Conservation (phyloP, 345 rosid genomes). For the Isatis tinctoria region DNA sequence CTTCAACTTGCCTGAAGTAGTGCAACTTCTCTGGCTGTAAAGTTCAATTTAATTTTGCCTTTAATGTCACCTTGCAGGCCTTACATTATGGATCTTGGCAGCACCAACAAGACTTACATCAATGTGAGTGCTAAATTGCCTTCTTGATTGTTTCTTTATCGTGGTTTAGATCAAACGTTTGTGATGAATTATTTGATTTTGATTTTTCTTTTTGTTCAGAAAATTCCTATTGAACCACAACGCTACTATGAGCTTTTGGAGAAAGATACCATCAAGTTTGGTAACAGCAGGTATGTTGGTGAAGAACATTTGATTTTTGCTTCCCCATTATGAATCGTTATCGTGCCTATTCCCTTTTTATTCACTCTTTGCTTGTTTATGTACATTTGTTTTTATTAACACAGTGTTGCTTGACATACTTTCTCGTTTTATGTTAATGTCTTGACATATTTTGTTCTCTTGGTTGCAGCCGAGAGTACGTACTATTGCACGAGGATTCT, state of each 20-base stretch:
- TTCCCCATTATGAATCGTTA: background rate
- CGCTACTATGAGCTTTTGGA: slow-evolving; percentile 90
- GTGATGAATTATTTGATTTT: slow-evolving; percentile 16
- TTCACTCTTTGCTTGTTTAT: background rate
- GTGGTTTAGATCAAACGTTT: background rate
- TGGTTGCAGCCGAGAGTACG: slow-evolving; percentile 80
- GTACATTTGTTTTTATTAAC: background rate
- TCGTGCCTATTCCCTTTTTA: background rate
- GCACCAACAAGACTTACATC: slow-evolving; percentile 87
- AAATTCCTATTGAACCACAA: slow-evolving; percentile 74
- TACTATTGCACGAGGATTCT: slow-evolving; percentile 75
- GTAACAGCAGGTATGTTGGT: slow-evolving; percentile 79
- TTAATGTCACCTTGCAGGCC: slow-evolving; percentile 51
- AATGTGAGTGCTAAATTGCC: slow-evolving; percentile 52
- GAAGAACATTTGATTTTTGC: background rate
- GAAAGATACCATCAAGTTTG: slow-evolving; percentile 90
- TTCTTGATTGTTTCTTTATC: background rate
- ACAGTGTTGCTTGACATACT: background rate
- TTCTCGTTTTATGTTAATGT: background rate
- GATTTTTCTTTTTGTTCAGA: slow-evolving; percentile 58
- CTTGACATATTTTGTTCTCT: background rate
- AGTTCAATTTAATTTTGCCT: slow-evolving; percentile 6
- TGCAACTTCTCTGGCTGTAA: background rate
- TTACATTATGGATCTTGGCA: slow-evolving; percentile 95
- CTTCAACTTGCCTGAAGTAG: background rate